These are phyloP conservation scores for Cercospora beticola DNA, from an alignment of 2,329 filamentous ascomycete genomes.

Conservation along the genomic window DNA sequence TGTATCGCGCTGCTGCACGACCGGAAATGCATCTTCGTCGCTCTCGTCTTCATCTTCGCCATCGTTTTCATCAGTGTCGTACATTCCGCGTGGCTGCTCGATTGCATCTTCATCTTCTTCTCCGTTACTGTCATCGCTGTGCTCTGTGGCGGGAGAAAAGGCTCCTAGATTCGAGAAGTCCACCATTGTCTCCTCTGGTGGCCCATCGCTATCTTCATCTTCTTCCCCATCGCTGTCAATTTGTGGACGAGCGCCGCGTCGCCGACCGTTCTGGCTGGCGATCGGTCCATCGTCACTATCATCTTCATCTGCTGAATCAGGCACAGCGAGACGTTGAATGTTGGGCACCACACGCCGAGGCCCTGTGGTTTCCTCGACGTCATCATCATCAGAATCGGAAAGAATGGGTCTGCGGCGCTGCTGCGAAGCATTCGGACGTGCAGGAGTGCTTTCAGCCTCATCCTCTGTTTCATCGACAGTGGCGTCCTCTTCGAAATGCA, in stretches of 20 bases:
- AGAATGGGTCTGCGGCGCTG: conserved; percentile 17
- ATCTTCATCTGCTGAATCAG: conserved; percentile 20
- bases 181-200: conserved; percentile 15
- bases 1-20: background rate
- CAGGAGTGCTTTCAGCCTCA: conserved; percentile 24
- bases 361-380: background rate
- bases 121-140: conserved; percentile 5
- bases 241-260: conserved; percentile 10
- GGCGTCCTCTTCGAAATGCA: conserved; percentile 12
- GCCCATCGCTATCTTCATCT: conserved; percentile 13
- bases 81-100: background rate
- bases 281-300: conserved; percentile 24
- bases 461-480: conserved; percentile 19
- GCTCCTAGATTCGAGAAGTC: conserved; percentile 19
- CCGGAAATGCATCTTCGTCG: background rate
- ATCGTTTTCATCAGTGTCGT: conserved; percentile 8
- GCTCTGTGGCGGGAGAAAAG: conserved; percentile 10
- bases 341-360: conserved; percentile 6
- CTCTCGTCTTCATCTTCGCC: conserved; percentile 2
- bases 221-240: conserved; percentile 21
- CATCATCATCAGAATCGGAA: conserved; percentile 28
- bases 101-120: conserved; percentile 4
- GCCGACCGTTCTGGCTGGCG: conserved; percentile 1
- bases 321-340: background rate
- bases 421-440: conserved; percentile 13